These are phyloP conservation scores for Clarireedia hainanense DNA, from an alignment of 2,329 filamentous ascomycete genomes.

Conservation along the genomic window DNA sequence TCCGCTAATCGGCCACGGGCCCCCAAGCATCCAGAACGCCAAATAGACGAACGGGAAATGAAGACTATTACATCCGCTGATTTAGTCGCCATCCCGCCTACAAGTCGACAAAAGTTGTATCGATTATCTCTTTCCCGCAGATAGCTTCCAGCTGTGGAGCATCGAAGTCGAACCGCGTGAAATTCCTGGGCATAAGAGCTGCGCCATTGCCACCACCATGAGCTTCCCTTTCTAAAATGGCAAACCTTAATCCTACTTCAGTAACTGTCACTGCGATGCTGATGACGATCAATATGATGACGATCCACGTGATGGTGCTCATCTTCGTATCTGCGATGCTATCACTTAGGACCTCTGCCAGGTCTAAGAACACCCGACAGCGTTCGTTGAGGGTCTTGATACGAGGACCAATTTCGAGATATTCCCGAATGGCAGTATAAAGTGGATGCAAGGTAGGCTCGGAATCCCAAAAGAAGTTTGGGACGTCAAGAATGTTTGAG, in stretches of 20 bases:
- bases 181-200: slow-evolving; percentile 15
- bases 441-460: slow-evolving; percentile 92
- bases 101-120: slow-evolving; percentile 19
- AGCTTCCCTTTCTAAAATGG: slow-evolving; percentile 47
- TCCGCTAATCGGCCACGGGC: too few species aligned
- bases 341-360: slow-evolving; percentile 90
- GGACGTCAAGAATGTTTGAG: slow-evolving; percentile 91
- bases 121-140: slow-evolving; percentile 24
- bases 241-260: slow-evolving; percentile 82
- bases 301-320: slow-evolving; percentile 95
- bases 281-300: slow-evolving; percentile 86
- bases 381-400: slow-evolving; percentile 97
- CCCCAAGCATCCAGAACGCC: background rate
- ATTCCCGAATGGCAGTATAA: slow-evolving; percentile 90
- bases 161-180: slow-evolving; percentile 24
- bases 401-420: slow-evolving; percentile 92
- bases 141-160: slow-evolving; percentile 24
- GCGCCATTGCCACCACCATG: slow-evolving; percentile 8
- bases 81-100: background rate
- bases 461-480: slow-evolving; percentile 97
- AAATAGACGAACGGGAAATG: background rate
- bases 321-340: slow-evolving; percentile 91
- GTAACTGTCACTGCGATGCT: slow-evolving; percentile 86
- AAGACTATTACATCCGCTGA: background rate
- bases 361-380: slow-evolving; percentile 90